A percentile compares a stretch with the other conserved stretches of the same genome.
phyloP scores from a whole-genome alignment of 169 alveolate species.

The Cryptosporidium xiaoi region DNA sequence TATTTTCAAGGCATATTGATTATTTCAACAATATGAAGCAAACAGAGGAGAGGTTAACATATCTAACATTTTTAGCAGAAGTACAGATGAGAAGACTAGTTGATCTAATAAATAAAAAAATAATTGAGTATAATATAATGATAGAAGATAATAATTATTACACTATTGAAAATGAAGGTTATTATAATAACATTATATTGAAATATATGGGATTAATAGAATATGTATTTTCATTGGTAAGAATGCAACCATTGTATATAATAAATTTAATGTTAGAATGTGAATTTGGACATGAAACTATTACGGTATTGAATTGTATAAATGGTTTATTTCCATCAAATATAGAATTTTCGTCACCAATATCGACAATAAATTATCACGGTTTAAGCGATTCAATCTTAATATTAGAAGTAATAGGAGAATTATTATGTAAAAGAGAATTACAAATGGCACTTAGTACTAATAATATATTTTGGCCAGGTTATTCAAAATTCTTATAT shows the following conservation, averaged over 20 bases:
- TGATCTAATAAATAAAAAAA: conserved; percentile 10
- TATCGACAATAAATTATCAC: conserved; percentile 20
- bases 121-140: not conserved
- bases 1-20: conserved; percentile 30
- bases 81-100: conserved; percentile 43
- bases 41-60: conserved; percentile 43
- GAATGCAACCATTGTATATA: conserved; percentile 29
- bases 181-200: conserved; percentile 1
- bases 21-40: conserved; percentile 36
- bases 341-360: not conserved
- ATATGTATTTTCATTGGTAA: conserved; percentile 7
- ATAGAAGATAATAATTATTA: not conserved
- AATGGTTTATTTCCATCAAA: conserved; percentile 34
- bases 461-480: conserved; percentile 35
- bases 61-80: conserved; percentile 34
- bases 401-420: conserved; percentile 41
- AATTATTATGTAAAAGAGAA: conserved; percentile 38
- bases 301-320: conserved; percentile 15
- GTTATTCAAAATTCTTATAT: conserved; percentile 18
- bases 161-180: conserved; percentile 2
- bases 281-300: conserved; percentile 34
- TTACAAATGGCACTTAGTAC: conserved; percentile 25
- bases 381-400: conserved; percentile 29
- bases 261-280: conserved; percentile 32
- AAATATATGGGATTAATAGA: conserved; percentile 31